phyloP scores from a whole-genome alignment of 345 rosid species.

The Lepidium africanum region DNA sequence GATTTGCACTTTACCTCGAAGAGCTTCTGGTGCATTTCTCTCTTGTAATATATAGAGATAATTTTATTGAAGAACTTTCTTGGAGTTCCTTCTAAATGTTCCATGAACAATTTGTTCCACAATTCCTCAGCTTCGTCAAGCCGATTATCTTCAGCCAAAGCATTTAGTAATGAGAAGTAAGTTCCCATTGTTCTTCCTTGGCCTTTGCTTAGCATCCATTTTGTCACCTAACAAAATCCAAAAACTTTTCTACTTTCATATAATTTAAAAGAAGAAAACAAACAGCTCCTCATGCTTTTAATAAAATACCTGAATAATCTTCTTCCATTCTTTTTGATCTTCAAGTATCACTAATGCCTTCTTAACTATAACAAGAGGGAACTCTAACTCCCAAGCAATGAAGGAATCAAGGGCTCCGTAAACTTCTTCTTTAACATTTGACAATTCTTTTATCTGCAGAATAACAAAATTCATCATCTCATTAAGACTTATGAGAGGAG shows the following conservation, averaged over 20 bases:
- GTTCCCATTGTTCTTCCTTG: conserved; percentile 94
- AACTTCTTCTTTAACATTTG: conserved; percentile 91
- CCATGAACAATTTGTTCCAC: conserved; percentile 66
- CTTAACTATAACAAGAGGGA: conserved; percentile 77
- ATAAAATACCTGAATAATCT: conserved; percentile 65
- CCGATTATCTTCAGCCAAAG: conserved; percentile 75
- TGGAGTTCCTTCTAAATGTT: conserved; percentile 63
- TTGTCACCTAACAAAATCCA: conserved; percentile 48
- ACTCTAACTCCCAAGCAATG: conserved; percentile 94
- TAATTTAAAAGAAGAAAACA: neutral
- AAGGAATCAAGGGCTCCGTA: conserved; percentile 91
- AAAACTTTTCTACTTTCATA: neutral
- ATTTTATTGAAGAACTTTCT: conserved; percentile 72
- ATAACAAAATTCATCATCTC: neutral
- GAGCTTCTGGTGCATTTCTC: conserved; percentile 75
- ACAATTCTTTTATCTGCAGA: conserved; percentile 56
- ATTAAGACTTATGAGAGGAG: neutral
- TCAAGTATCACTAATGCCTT: conserved; percentile 84
- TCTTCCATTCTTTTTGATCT: conserved; percentile 74
- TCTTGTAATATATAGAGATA: conserved; percentile 60
- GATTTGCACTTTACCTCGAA: conserved; percentile 48
- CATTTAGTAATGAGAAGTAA: conserved; percentile 68
- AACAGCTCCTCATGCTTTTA: neutral
- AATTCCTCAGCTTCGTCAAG: conserved; percentile 88
- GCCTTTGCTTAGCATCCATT: conserved; percentile 98